phyloP scores from a whole-genome alignment of 169 alveolate species.

The Neospora caninum region DNA sequence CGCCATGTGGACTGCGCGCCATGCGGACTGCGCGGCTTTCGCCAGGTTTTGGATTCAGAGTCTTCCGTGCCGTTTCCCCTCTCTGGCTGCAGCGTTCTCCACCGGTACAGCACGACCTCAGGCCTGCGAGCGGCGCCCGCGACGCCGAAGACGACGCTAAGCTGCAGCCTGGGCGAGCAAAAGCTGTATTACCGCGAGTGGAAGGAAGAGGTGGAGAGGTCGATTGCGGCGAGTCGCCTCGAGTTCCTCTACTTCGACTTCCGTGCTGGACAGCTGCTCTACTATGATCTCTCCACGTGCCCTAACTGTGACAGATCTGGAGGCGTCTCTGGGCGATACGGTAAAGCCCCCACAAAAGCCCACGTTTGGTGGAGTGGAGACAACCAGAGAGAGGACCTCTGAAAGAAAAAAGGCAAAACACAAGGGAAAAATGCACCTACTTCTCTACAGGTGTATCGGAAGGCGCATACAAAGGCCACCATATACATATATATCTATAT shows the following conservation, averaged over 20 bases:
- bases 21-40: no score
- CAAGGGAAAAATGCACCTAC: no score
- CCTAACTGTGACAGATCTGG: slow-evolving; percentile 42
- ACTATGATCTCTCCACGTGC: slow-evolving; percentile 38
- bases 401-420: not conserved
- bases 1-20: no score
- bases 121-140: slow-evolving; percentile 3
- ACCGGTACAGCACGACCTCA: slow-evolving; percentile 28
- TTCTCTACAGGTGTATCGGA: no score
- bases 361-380: not conserved
- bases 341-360: not conserved
- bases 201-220: slow-evolving; percentile 14
- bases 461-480: no score
- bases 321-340: slow-evolving; percentile 34
- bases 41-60: no score
- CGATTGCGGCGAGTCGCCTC: slow-evolving; percentile 1
- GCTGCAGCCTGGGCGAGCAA: slow-evolving; percentile 32
- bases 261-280: slow-evolving; percentile 27
- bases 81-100: slow-evolving; percentile 29
- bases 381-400: not conserved
- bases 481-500: no score
- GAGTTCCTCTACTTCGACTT: slow-evolving; percentile 38
- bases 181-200: slow-evolving; percentile 23
- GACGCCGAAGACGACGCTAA: not conserved
- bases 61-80: not conserved